phyloP scores from a whole-genome alignment of 2,329 filamentous ascomycete genomes.

The Dryadomyces quercus-mongolicae region DNA sequence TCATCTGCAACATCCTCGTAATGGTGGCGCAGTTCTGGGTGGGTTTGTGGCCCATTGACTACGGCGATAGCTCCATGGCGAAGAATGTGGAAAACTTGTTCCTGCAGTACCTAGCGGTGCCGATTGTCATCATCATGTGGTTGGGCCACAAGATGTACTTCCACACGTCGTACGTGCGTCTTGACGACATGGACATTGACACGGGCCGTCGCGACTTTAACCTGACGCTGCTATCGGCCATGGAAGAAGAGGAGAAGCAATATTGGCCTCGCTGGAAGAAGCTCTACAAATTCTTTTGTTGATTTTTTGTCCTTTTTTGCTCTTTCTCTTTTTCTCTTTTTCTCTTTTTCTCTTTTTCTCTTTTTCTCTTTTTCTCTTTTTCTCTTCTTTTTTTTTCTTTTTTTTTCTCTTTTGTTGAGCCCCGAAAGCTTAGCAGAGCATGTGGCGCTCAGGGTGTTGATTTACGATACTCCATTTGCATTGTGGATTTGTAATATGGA shows the following conservation, averaged over 20 bases:
- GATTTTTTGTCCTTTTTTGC: background rate
- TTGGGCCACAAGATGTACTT: slow-evolving; percentile 64
- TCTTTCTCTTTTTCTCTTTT: background rate
- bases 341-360: background rate
- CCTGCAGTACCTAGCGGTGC: slow-evolving; percentile 56
- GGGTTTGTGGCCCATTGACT: slow-evolving; percentile 63
- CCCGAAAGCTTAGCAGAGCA: background rate
- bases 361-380: background rate
- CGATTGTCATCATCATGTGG: slow-evolving; percentile 58
- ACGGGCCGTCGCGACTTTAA: slow-evolving; percentile 82
- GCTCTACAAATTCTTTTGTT: slow-evolving; percentile 63
- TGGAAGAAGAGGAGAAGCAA: slow-evolving; percentile 64
- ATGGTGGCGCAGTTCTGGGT: slow-evolving; percentile 82
- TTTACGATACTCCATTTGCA: too few relatives aligned
- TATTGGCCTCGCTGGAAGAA: slow-evolving; percentile 69
- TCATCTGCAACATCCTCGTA: slow-evolving; percentile 63
- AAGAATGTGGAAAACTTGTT: slow-evolving; percentile 58
- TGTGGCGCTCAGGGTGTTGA: background rate
- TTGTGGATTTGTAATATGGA: too few relatives aligned
- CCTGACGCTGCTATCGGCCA: slow-evolving; percentile 61
- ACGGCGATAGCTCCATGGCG: slow-evolving; percentile 27
- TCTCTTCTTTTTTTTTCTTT: background rate
- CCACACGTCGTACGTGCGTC: slow-evolving; percentile 53
- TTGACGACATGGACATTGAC: slow-evolving; percentile 71
- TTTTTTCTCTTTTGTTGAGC: background rate